phyloP scores from a whole-genome alignment of 805 yeast genomes.

The Lachancea waltii region DNA sequence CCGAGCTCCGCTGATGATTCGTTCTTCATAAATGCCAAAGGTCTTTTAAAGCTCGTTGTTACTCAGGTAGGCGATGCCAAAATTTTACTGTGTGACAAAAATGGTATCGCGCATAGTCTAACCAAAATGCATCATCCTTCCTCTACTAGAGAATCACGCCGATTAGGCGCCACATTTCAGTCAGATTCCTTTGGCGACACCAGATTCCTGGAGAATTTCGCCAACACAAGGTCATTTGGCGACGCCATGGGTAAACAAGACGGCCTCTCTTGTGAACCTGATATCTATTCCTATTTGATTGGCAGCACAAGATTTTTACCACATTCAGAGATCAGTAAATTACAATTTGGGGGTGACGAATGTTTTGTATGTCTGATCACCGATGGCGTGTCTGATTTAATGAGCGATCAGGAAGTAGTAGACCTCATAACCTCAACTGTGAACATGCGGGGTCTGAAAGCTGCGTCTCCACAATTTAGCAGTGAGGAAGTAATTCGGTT shows the following conservation, averaged over 20 bases:
- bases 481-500: slow-evolving; percentile 81
- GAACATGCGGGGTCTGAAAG: slow-evolving; percentile 49
- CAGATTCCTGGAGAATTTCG: slow-evolving; percentile 65
- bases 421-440: slow-evolving; percentile 75
- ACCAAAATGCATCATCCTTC: slow-evolving; percentile 85
- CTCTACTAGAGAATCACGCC: slow-evolving; percentile 65
- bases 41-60: slow-evolving; percentile 60
- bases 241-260: slow-evolving; percentile 71
- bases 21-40: slow-evolving; percentile 48
- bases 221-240: slow-evolving; percentile 93
- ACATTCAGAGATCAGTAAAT: slow-evolving; percentile 29
- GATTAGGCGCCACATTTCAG: slow-evolving; percentile 61
- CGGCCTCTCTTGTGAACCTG: slow-evolving; percentile 93
- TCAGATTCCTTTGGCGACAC: slow-evolving; percentile 93
- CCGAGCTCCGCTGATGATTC: slow-evolving; percentile 23
- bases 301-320: slow-evolving; percentile 50
- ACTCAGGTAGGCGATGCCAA: slow-evolving; percentile 94
- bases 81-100: slow-evolving; percentile 74
- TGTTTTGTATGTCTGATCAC: slow-evolving; percentile 74
- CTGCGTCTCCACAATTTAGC: slow-evolving; percentile 78
- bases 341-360: slow-evolving; percentile 73
- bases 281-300: slow-evolving; percentile 58
- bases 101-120: slow-evolving; percentile 72
- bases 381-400: slow-evolving; percentile 80
- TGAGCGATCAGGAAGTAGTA: slow-evolving; percentile 85